These are phyloP conservation scores for Abelmoschus esculentus DNA, from an alignment of 345 rosid species.

Conservation along the genomic window DNA sequence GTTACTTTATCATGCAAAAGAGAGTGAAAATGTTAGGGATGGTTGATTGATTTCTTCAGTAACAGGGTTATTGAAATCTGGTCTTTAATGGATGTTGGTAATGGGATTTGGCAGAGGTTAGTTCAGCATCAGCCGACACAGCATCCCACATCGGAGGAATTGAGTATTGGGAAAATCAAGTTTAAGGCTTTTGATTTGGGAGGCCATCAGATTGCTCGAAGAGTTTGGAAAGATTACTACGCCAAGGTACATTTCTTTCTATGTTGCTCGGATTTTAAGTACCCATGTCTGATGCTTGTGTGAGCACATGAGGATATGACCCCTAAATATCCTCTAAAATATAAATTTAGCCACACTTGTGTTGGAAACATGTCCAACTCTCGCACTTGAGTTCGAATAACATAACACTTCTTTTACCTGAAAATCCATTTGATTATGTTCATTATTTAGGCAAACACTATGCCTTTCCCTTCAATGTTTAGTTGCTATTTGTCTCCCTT, in stretches of 20 bases:
- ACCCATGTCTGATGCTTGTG: background rate
- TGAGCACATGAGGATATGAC: too few species aligned
- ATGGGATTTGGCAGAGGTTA: constrained; percentile 43
- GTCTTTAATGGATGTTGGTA: background rate
- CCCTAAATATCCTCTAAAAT: too few species aligned
- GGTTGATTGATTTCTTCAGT: background rate
- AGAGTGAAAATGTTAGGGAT: background rate
- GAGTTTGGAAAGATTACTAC: constrained; percentile 86
- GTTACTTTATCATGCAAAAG: background rate
- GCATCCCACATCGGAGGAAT: constrained; percentile 75
- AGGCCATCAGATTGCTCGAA: constrained; percentile 79
- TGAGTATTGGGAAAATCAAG: constrained; percentile 75
- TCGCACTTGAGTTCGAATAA: background rate
- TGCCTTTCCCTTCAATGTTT: background rate
- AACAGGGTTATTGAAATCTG: background rate
- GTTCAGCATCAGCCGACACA: constrained; percentile 84
- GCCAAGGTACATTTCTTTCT: constrained; percentile 43
- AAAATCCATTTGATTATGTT: background rate
- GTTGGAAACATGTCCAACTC: background rate
- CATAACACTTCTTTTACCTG: background rate
- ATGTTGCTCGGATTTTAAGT: background rate
- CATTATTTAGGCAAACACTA: background rate
- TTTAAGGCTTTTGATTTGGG: constrained; percentile 87
- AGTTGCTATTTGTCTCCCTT: background rate
- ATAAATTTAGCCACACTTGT: too few species aligned